Base-by-base conservation (phyloP, 1,139 yeast species). In the Eremothecium gossypii region DNA sequence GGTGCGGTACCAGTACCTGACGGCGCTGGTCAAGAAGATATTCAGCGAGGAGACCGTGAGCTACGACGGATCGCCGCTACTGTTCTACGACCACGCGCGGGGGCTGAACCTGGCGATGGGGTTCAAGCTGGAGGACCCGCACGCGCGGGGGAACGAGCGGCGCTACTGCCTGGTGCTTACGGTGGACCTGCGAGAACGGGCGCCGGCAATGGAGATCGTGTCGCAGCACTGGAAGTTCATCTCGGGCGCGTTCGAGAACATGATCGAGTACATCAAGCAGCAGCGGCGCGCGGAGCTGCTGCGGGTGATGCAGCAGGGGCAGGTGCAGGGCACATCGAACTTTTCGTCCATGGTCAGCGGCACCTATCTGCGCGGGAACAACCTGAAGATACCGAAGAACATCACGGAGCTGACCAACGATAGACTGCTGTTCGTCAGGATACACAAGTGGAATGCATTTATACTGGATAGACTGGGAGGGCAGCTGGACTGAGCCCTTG, bases 111-210 rank as follows among this genome's bases (percentile, higher is more conserved):
- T 84, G 17, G 74, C 77, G 29, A 68, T 76, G 45, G 75, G 81
- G 6, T 83, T 85, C 64, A 80, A 81, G 54, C 66, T 84, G 10
- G 69, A 69, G 31, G 95, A 85, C 58, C 65, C 70, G 20, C 74
- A 77, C 41, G 89, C 95, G 0, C 69, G 95, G 43, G 95, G 95
- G 1, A 78, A 83, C 5, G 91, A 82, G 53, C 65, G 95, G 43
- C 73, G 83, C 45, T 84, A 83, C 53, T 71, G 85, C 2, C 59
- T 83, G 17, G 71, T 83, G 49, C 76, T 83, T 27, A 69, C 81
- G 2, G 67, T 78, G 13, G 86, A 81, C 51, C 63, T 71, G 37
- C 87, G 79, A 49, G 56, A 67, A 6, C 68, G 66, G 27, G 44
- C 47, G 2, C 30, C 40, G 8, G 44, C 60, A 0, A 58, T 57